phyloP scores from a whole-genome alignment of 345 rosid species.

The Salix suchowensis region DNA sequence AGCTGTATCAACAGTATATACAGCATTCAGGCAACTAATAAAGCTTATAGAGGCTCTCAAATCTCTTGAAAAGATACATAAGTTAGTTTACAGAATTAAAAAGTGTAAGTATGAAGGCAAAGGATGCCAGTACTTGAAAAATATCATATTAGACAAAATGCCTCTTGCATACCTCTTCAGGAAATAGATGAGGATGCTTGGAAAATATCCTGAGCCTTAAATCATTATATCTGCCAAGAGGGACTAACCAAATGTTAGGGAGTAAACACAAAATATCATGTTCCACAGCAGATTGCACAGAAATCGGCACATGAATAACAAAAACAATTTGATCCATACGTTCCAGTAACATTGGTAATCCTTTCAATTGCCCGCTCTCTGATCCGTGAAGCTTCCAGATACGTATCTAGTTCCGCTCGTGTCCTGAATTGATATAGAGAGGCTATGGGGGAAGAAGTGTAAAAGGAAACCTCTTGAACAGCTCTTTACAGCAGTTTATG shows the following conservation, averaged over 20 bases:
- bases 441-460: slow-evolving; percentile 41
- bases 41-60: background rate
- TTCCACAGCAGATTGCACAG: background rate
- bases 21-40: too few species aligned
- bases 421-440: slow-evolving; percentile 70
- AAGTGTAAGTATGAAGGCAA: too few species aligned
- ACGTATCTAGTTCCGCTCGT: slow-evolving; percentile 84
- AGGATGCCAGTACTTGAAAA: too few species aligned
- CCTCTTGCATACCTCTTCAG: slow-evolving; percentile 58
- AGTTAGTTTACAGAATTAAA: too few species aligned
- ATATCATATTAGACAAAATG: too few species aligned
- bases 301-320: slow-evolving; percentile 2
- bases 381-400: slow-evolving; percentile 91
- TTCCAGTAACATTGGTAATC: slow-evolving; percentile 76
- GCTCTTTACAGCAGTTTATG: background rate
- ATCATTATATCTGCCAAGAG: slow-evolving; percentile 63
- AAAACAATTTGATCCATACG: slow-evolving; percentile 41
- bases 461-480: slow-evolving; percentile 14
- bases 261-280: background rate
- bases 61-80: too few species aligned
- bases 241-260: background rate
- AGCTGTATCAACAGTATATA: too few species aligned
- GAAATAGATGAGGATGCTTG: slow-evolving; percentile 77
- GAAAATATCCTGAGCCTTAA: slow-evolving; percentile 77
- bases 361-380: slow-evolving; percentile 90